Conservation (phyloP, 805 yeast species). For the Brettanomyces sp. region DNA sequence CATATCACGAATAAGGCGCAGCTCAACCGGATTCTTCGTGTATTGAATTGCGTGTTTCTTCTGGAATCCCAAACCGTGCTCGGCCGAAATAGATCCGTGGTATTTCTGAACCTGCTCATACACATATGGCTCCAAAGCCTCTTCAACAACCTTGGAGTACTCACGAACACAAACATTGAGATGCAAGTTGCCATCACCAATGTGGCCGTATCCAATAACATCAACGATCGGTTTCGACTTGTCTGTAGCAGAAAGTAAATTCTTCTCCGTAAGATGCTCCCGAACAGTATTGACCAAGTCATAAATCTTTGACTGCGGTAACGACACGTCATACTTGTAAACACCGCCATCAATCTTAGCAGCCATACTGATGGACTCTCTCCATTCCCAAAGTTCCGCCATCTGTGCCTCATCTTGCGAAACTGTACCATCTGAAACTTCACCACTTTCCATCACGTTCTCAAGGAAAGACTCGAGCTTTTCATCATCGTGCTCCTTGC, state of each 20-base stretch:
- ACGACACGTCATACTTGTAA: conserved; percentile 91
- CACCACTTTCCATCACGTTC: conserved; percentile 70
- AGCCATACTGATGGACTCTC: conserved; percentile 91
- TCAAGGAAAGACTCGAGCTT: conserved; percentile 83
- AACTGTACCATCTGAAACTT: conserved; percentile 87
- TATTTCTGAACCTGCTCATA: conserved; percentile 75
- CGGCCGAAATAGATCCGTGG: conserved; percentile 90
- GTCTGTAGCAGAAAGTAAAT: conserved; percentile 54
- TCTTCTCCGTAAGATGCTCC: conserved; percentile 44
- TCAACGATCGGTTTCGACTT: conserved; percentile 66
- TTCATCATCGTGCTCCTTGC: conserved; percentile 85
- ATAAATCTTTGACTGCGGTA: conserved; percentile 76
- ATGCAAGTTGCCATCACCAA: conserved; percentile 96
- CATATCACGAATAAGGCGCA: conserved; percentile 65
- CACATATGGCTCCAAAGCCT: conserved; percentile 83
- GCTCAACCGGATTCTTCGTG: conserved; percentile 65
- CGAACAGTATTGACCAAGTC: conserved; percentile 75
- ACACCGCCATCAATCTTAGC: conserved; percentile 84
- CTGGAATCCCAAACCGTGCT: conserved; percentile 96
- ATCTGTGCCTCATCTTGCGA: conserved; percentile 93
- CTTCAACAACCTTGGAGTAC: conserved; percentile 72
- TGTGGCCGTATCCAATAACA: conserved; percentile 95
- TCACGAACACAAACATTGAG: conserved; percentile 85
- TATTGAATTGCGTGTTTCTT: conserved; percentile 85
- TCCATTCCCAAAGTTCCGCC: conserved; percentile 84